Base-by-base conservation (phyloP, 768 basidiomycete species). In the Amanita jacksonii region DNA sequence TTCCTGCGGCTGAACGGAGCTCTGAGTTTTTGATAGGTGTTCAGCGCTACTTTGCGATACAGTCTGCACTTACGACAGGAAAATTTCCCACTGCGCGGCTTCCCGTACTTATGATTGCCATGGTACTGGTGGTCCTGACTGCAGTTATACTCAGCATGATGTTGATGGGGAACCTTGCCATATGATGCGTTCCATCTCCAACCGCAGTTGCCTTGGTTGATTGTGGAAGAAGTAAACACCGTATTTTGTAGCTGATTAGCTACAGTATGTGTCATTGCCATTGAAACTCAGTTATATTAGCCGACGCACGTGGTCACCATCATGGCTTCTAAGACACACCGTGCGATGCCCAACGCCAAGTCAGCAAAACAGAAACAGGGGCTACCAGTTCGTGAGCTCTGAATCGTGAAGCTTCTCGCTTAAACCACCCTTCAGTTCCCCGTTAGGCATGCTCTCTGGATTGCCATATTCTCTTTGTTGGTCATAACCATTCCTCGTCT, bases 1-100 rank as follows among this genome's bases (percentile, higher is more conserved):
- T 30, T 40, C 2, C 30, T 45, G 36, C 36, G 35, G 27, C n/a
- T 5, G 7, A 45, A 34, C 15, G 22, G 42, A 16, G 22, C 37
- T 23, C 19, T 38, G 30, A 39, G 18, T 40, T 38, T 35, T 30
- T 41, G n/a, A 20, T 19, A 80, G 78, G 76, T 12, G 54, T 71
- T 10, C 42, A 54, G 8, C 66, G 78, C n/a, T 80, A 74, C 53
- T 79, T 78, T 53, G 52, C 57, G 1, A 64, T 77, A 3, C 78
- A 80, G 52, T 52, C 56, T 0, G 68, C 72, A 5, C 63, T 80
- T 43, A 61, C 66, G 1, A 63, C 67, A 30, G 74, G 76, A 7
- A 52, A 64, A 36, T 80, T 77, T 51, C 76, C 77, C 3, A 67
- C 68, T n/a, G 72, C 76, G n/a, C 62, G 75, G 7, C 36, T 68